A percentile compares a stretch with the other conserved stretches of the same genome.
phyloP scores from a whole-genome alignment of 768 basidiomycete species.

The Pulveroboletus sp. region DNA sequence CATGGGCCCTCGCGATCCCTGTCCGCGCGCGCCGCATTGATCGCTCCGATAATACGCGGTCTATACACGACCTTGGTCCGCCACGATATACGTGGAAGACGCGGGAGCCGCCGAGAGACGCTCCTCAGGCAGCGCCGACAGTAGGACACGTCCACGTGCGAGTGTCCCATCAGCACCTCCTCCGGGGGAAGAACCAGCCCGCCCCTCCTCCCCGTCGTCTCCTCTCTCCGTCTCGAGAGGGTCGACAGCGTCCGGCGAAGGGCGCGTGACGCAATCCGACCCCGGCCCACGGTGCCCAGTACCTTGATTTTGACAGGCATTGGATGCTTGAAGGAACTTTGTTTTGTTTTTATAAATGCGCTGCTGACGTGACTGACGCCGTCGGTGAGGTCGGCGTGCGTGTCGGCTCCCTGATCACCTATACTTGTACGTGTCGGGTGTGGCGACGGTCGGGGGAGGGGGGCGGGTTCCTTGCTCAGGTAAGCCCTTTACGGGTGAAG shows the following conservation, averaged over 20 bases:
- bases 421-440: background rate
- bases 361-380: conserved; percentile 14
- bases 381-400: background rate
- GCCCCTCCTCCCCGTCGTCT: background rate
- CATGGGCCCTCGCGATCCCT: background rate
- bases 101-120: conserved; percentile 1
- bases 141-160: no score
- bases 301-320: background rate
- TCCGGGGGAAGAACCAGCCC: no score
- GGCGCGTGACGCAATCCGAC: conserved; percentile 2
- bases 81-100: background rate
- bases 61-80: background rate
- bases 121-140: no score
- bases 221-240: background rate
- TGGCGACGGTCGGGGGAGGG: conserved; percentile 2
- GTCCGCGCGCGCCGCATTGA: background rate
- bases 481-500: background rate
- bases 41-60: background rate
- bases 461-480: background rate
- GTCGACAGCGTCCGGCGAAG: background rate
- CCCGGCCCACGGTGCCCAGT: background rate
- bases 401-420: background rate
- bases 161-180: no score
- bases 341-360: background rate
- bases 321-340: background rate